A percentile compares a stretch with the other conserved stretches of the same genome.
phyloP scores from a whole-genome alignment of 2,329 filamentous ascomycete species.

The Ilyonectria mors-panacis region DNA sequence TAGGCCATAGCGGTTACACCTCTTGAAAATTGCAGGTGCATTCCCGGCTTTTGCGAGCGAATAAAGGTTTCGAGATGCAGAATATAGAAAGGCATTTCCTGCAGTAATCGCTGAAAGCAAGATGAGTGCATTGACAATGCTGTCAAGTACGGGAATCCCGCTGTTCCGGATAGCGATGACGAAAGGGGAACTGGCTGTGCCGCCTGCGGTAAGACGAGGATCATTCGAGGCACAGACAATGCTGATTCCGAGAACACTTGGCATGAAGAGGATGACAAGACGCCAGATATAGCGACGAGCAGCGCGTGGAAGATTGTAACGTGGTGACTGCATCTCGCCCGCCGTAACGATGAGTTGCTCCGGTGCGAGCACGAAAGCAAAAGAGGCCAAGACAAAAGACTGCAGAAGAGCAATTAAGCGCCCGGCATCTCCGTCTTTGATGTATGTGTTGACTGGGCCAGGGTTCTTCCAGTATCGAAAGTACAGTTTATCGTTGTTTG shows the following conservation, averaged over 20 bases:
- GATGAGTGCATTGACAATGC: slow-evolving; percentile 77
- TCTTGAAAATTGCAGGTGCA: slow-evolving; percentile 73
- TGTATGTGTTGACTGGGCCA: slow-evolving; percentile 33
- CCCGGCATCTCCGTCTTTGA: not conserved
- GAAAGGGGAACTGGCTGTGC: slow-evolving; percentile 70
- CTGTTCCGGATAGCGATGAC: slow-evolving; percentile 77
- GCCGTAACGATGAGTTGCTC: slow-evolving; percentile 46
- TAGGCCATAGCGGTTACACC: slow-evolving; percentile 73
- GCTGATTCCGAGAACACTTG: not conserved
- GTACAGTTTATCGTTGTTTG: slow-evolving; percentile 58
- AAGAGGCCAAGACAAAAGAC: slow-evolving; percentile 31
- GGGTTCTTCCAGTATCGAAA: slow-evolving; percentile 55
- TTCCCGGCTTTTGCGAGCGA: slow-evolving; percentile 77
- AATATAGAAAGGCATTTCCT: slow-evolving; percentile 74
- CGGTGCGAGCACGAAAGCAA: slow-evolving; percentile 41
- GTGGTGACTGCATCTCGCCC: slow-evolving; percentile 49
- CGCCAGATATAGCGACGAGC: slow-evolving; percentile 46
- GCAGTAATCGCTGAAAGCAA: slow-evolving; percentile 76
- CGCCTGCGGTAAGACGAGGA: slow-evolving; percentile 38
- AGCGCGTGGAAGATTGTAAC: slow-evolving; percentile 47
- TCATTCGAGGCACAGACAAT: slow-evolving; percentile 4
- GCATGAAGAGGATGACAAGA: slow-evolving; percentile 47
- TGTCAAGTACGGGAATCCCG: slow-evolving; percentile 73
- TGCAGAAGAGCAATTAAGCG: slow-evolving; percentile 4
- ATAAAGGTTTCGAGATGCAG: slow-evolving; percentile 74